Evolutionary conservation across 176 grass and related monocot genomes (phyloP), one percentile per base, ranked within the genome.

Genomic region (Tillandsia fasciculata): DNA sequence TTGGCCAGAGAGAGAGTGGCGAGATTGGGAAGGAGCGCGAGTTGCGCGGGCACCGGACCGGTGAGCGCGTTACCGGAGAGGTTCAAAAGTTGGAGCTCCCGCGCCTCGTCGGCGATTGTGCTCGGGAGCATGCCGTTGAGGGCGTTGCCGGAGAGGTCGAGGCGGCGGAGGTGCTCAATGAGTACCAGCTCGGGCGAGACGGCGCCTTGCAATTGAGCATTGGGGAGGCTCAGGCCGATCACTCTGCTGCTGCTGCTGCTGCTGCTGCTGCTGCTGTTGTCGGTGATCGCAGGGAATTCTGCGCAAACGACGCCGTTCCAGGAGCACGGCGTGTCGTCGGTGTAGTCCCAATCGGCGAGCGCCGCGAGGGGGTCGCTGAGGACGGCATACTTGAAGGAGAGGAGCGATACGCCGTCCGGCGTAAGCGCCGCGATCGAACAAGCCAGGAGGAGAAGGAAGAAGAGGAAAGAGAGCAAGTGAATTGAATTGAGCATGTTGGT

Each of bases 271-370:
- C 64, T 81, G 52, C 22, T 75, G 27, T 28, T 64, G 20, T 20
- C 20, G 23, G 28, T 64, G 58, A 22, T 1, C 14, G 59, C 12
- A 57, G 83, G 77, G 80, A 83, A 86, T 1, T 70, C 67, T 53
- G 79, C 65, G 86, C 93, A 96, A n/a, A 90, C 65, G 71, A 92
- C 58, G 42, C 93, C 89, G 53, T 96, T 96, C 93, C 93, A 96
- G 0, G 74, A 76, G 73, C 93, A 96, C 12, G 93, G 93, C 12
- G 83, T 89, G 48, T 68, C 64, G 78, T 87, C 89, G 71, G 70
- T 67, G 68, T 83, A 85, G 68, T 68, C 74, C 93, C 93, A 96
- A 53, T 74, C 70, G 9, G 81, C 33, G 48, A 96, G 81, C 26
- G 82, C 83, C 15, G 67, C 71, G 18, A 87, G 84, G 9, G 88